phyloP scores from a whole-genome alignment of 208 protist species.

The Vickermania spadyakhi region DNA sequence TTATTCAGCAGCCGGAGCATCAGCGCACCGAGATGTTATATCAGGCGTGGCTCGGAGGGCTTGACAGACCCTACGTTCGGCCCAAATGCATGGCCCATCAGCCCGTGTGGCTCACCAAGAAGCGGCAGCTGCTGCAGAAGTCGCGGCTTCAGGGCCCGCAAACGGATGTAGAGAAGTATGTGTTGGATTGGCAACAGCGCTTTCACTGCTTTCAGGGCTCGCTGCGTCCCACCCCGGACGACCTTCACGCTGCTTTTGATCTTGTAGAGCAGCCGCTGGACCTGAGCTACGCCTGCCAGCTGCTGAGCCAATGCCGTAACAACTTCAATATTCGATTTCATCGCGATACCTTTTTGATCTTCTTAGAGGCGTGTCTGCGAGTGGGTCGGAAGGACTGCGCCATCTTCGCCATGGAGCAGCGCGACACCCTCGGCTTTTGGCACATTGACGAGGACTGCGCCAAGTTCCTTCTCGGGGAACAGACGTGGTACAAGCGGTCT shows the following conservation, averaged over 20 bases:
- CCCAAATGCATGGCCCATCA: slow-evolving; percentile 89
- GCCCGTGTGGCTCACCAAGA: slow-evolving; percentile 85
- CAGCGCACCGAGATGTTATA: slow-evolving; percentile 91
- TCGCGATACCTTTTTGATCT: slow-evolving; percentile 75
- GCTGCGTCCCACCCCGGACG: slow-evolving; percentile 68
- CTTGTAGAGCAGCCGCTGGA: slow-evolving; percentile 85
- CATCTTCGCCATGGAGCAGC: slow-evolving; percentile 66
- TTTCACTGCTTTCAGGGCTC: slow-evolving; percentile 79
- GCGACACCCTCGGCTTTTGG: slow-evolving; percentile 75
- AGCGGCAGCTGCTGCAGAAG: slow-evolving; percentile 77
- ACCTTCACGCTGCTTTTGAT: slow-evolving; percentile 86
- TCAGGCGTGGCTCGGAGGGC: slow-evolving; percentile 87
- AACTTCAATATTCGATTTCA: slow-evolving; percentile 67
- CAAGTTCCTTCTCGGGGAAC: slow-evolving; percentile 61
- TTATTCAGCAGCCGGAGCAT: slow-evolving; percentile 86
- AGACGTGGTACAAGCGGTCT: slow-evolving; percentile 81
- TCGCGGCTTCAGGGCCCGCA: slow-evolving; percentile 74
- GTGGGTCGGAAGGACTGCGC: slow-evolving; percentile 85
- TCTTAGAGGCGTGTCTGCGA: slow-evolving; percentile 82
- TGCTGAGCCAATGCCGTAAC: slow-evolving; percentile 82
- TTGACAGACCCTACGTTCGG: slow-evolving; percentile 81
- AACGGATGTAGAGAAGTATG: slow-evolving; percentile 81
- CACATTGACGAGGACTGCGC: slow-evolving; percentile 74
- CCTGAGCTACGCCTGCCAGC: slow-evolving; percentile 83
- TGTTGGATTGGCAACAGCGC: slow-evolving; percentile 78